These are phyloP conservation scores for Penicillium argentinense DNA, from an alignment of 495 filamentous ascomycete species.

Conservation along the genomic window DNA sequence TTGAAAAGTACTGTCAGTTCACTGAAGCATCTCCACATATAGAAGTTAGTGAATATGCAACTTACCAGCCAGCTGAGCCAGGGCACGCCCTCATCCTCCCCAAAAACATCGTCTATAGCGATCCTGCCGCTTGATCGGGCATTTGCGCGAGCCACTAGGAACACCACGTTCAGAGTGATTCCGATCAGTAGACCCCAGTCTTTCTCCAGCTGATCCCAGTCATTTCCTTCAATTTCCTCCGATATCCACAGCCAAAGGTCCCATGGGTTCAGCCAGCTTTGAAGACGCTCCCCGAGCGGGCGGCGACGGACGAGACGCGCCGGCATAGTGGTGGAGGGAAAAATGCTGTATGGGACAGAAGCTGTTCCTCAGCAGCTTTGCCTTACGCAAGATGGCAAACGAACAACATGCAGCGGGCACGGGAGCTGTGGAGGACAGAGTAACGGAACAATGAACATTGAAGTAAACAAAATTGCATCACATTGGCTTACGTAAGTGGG, in stretches of 20 bases:
- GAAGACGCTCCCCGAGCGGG: constrained; percentile 73
- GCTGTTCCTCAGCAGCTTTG: constrained; percentile 26
- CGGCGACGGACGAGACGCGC: constrained; percentile 77
- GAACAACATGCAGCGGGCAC: constrained; percentile 10
- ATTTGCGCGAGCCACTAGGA: constrained; percentile 82
- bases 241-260: constrained; percentile 88
- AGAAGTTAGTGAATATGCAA: constrained; percentile 15
- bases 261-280: constrained; percentile 75
- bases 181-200: constrained; percentile 73
- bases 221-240: constrained; percentile 82
- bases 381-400: constrained; percentile 2
- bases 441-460: constrained; percentile 5
- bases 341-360: constrained; percentile 7
- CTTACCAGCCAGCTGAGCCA: constrained; percentile 80
- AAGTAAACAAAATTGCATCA: constrained; percentile 29
- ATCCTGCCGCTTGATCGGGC: constrained; percentile 42
- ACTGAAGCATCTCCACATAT: background rate
- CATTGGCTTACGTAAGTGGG: constrained; percentile 27
- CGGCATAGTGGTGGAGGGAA: constrained; percentile 52
- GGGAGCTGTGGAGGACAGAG: background rate
- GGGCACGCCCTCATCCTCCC: constrained; percentile 60
- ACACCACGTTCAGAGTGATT: constrained; percentile 70
- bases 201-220: constrained; percentile 80
- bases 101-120: constrained; percentile 79
- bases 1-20: constrained; percentile 25